Base-by-base conservation (phyloP, 176 grass and related monocot species). In the Neostapfia colusana region DNA sequence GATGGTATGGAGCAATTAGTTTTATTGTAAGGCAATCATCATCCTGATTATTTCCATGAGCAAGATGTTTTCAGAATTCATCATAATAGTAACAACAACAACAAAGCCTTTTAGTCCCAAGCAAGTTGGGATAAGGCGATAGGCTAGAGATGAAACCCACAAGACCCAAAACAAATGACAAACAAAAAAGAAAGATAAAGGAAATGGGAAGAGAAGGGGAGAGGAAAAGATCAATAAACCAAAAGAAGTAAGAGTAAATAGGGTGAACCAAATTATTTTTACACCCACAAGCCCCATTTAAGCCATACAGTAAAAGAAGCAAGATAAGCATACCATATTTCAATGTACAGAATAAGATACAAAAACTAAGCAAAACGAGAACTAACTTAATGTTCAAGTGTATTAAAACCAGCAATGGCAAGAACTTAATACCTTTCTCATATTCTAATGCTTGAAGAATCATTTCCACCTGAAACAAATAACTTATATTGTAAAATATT, bases 381-480 rank as follows among this genome's bases (percentile, higher is more conserved):
- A 43, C 10, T 25, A 17, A 31, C 35, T 53, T 25, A 81, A 12
- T 53, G n/a, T 68, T 45, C 72, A 23, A 35, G 37, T 17, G 13
- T 18, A 72, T 18, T 73, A 23, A 72, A 59, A 57, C 67, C 20
- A 60, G 50, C 6, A 17, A 49, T 23, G 6, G 43, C 21, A 66
- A 56, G 26, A 67, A 76, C 23, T 53, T 3, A 40, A 62, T 90
- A 98, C 95, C 91, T 71, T 86, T 88, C 85, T 98, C 95, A 63
- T 98, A 98, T 86, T 98, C 95, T 68, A 98, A 86, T 79, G 95
- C 95, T 67, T 98, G 95, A 90, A 98, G 95, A 76, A 98, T 98
- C 95, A 98, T 98, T 91, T 98, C 95, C 45, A 98, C 91, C 95
- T 98, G 82, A 59, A 67, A 75, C 4, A 81, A 75, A 66, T 70